phyloP scores from a whole-genome alignment of 768 basidiomycete genomes.

The Chalciporus piperatus region DNA sequence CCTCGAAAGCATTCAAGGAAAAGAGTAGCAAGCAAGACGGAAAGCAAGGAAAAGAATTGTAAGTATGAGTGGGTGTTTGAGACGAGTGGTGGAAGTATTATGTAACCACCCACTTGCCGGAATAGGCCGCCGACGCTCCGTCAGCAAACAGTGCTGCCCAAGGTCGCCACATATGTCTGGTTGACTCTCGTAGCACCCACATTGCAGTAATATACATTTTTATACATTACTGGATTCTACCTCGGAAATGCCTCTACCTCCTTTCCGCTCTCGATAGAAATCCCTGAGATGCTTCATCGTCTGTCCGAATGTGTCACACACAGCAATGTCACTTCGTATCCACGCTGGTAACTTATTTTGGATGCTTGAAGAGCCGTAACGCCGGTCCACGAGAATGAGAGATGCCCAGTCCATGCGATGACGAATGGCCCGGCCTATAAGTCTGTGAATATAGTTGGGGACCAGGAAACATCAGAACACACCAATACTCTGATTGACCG shows the following conservation, averaged over 20 bases:
- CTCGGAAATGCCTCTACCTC: too few species aligned
- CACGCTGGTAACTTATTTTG: slow-evolving; percentile 84
- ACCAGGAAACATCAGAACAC: not conserved
- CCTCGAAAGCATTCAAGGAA: slow-evolving; percentile 37
- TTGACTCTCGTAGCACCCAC: too few species aligned
- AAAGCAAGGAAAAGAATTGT: not conserved
- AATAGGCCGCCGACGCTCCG: slow-evolving; percentile 12
- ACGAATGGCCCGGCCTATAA: slow-evolving; percentile 84
- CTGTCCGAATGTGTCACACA: slow-evolving; percentile 67
- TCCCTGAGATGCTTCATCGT: slow-evolving; percentile 62
- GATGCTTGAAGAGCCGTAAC: slow-evolving; percentile 71
- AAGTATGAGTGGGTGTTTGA: not conserved
- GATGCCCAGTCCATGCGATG: slow-evolving; percentile 91
- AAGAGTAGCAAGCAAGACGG: not conserved
- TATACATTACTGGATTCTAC: too few species aligned
- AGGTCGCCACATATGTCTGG: not conserved
- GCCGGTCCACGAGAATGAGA: slow-evolving; percentile 80
- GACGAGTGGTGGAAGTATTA: slow-evolving; percentile 7
- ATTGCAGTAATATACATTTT: too few species aligned
- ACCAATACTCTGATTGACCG: slow-evolving; percentile 98
- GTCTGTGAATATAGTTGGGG: not conserved
- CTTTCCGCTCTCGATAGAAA: slow-evolving; percentile 64
- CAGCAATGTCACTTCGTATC: slow-evolving; percentile 65
- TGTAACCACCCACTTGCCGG: slow-evolving; percentile 11
- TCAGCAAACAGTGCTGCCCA: too few species aligned